Base-by-base conservation (phyloP, 2,329 filamentous ascomycete species). In the Fusarium siculi region DNA sequence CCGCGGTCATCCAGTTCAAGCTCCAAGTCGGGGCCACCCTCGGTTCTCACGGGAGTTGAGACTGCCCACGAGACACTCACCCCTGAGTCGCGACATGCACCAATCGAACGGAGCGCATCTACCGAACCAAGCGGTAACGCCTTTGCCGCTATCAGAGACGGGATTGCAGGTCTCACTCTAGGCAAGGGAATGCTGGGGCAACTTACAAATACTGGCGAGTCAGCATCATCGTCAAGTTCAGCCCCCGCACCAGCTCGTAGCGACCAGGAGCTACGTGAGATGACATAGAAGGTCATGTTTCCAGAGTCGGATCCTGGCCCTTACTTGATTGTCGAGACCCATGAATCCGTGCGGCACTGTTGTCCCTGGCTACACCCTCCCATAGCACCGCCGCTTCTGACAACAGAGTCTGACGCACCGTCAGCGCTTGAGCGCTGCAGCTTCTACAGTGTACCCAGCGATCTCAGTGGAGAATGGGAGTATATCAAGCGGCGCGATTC, bases 21-120 rank as follows among this genome's bases (percentile, higher is more conserved):
- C 34, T 81, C 85, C 5, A 81, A 81, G 53, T 79, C 81, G 8
- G 77, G 78, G 5, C 85, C 82, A 70, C 84, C 85, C 40, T 90
- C 89, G 3, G 88, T 92, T 7, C 81, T 93, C 23, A 82, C 87
- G 2, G 87, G 87, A 0, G 85, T 92, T 7, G 90, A 93, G 78
- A 88, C 86, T 3, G 86, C 88, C 2, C 85, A 91, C 63, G 83
- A 86, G 47, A 84, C 85, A 9, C 77, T 88, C 25, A 88, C 86
- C 4, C 84, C 85, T 0, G 80, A 80, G 7, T 65, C 74, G 16
- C 77, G 79, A 8, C 77, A 82, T n/a, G 75, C 81, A 6, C 73
- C 82, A 28, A 76, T 87, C 7, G 82, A 83, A 43, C 83, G 84
- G 23, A 87, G 85, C 68, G 80, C 82, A 4, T 87, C 85, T 37